phyloP scores from a whole-genome alignment of 78 protist species.

The Acrasis kona region DNA sequence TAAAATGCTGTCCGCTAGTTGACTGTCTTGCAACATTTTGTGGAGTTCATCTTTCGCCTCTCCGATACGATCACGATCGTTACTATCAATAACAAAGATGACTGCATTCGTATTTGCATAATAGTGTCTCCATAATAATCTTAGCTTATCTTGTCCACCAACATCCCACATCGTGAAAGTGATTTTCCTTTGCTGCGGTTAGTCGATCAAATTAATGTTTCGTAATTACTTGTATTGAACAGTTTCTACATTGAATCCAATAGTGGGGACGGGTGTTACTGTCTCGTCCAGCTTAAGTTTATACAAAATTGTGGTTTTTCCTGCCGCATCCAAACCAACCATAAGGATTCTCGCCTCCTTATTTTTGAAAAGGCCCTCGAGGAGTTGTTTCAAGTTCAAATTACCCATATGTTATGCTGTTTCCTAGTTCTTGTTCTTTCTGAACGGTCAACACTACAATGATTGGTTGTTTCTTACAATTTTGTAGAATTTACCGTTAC shows the following conservation, averaged over 20 bases:
- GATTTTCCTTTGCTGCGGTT: constrained; percentile 8
- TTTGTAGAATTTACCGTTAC: too few species aligned
- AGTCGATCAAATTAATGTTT: background rate
- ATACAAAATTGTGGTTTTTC: constrained; percentile 66
- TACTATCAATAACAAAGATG: constrained; percentile 31
- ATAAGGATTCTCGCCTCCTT: constrained; percentile 21
- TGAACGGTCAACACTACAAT: too few species aligned
- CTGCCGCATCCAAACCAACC: constrained; percentile 48
- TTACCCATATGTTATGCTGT: too few species aligned
- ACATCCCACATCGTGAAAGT: background rate
- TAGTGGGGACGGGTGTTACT: constrained; percentile 54
- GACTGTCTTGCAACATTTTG: constrained; percentile 58
- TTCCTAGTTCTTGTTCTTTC: too few species aligned
- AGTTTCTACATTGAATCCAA: constrained; percentile 65
- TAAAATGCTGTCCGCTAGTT: constrained; percentile 57
- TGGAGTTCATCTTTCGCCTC: constrained; percentile 51
- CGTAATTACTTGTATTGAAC: background rate
- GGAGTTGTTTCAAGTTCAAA: background rate
- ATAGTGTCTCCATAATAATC: constrained; percentile 27
- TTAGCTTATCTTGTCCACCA: constrained; percentile 33
- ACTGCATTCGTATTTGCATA: constrained; percentile 18
- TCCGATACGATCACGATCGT: constrained; percentile 17
- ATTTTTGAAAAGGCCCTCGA: constrained; percentile 13
- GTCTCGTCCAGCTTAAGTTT: constrained; percentile 62
- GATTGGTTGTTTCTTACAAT: too few species aligned